Evolutionary conservation across 495 filamentous ascomycete genomes (phyloP), one percentile per base, ranked within the genome.

Genomic region (Bathelium albidoporum): DNA sequence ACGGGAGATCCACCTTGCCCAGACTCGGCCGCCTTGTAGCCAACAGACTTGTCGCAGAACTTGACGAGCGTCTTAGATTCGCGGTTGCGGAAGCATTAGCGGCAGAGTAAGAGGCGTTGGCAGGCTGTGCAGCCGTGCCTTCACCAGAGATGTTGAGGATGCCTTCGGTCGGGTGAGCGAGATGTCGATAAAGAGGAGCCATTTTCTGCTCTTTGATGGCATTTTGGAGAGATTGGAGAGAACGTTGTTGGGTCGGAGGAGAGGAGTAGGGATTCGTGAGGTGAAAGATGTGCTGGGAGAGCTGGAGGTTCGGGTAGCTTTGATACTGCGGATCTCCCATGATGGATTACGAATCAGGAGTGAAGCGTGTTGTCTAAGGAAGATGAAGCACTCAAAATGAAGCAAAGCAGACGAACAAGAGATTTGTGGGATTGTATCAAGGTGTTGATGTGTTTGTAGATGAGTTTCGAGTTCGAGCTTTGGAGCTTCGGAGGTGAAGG

Each of bases 281-380:
- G 73, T 89, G 90, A 83, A 98, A 98, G 79, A 98, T 92, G 77
- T 96, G 86, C 81, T 97, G 95, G 68, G 94, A 86, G 73, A 98
- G 85, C 70, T 87, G 81, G 72, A 98, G 88, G 73, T 94, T 80
- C 61, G 94, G 94, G 77, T 91, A 97, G 76, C 91, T 92, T 70
- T 90, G 87, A 80, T 94, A 97, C 75, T 95, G 94, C 61, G 91
- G 92, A 80, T 98, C 94, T 71, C 92, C 94, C 94, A 98, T 98
- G 69, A 63, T 87, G 77, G 66, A 96, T 96, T 68, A 64, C 10
- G 52, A 41, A n/a, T n/a, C n/a, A n/a, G n/a, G n/a, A n/a, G n/a
- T n/a, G n/a, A n/a, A n/a, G n/a, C n/a, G n/a, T n/a, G n/a, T 39
- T 61, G 16, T 28, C 36, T 34, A 36, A 31, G 14, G 34, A 39